These are phyloP conservation scores for Crithidia mellificae DNA, from an alignment of 208 protist genomes.

Conservation along the genomic window DNA sequence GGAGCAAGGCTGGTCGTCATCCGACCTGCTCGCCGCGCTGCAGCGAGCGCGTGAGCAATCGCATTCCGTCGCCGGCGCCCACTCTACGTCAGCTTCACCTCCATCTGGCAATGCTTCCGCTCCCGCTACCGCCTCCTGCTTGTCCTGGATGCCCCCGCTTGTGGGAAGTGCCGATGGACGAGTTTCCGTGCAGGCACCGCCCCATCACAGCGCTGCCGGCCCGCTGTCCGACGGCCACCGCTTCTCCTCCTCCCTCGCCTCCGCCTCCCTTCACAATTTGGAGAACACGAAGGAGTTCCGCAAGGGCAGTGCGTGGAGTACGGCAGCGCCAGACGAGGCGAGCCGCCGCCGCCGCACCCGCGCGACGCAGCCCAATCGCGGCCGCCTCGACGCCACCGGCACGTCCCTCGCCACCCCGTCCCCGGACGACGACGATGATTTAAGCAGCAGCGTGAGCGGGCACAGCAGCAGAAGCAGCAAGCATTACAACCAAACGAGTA, in stretches of 20 bases:
- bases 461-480: background rate
- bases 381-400: background rate
- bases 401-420: background rate
- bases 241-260: background rate
- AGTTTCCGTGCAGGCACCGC: background rate
- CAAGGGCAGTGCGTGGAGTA: background rate
- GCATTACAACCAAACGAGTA: background rate
- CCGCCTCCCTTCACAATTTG: background rate
- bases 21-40: conserved; percentile 4
- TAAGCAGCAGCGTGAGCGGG: too few relatives aligned
- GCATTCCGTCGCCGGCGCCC: too few relatives aligned
- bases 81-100: too few relatives aligned
- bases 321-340: too few relatives aligned
- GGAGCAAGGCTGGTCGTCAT: conserved; percentile 2
- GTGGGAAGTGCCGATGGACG: background rate
- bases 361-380: background rate
- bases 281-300: conserved; percentile 7
- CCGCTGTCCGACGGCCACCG: background rate
- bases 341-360: background rate
- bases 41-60: too few relatives aligned
- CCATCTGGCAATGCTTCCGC: background rate
- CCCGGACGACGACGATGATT: background rate
- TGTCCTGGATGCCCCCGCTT: background rate
- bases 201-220: background rate
- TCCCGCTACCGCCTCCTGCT: background rate